Evolutionary conservation across 1,139 yeast species (phyloP).

Genomic region (Magnusiomyces suaveolens): DNA sequence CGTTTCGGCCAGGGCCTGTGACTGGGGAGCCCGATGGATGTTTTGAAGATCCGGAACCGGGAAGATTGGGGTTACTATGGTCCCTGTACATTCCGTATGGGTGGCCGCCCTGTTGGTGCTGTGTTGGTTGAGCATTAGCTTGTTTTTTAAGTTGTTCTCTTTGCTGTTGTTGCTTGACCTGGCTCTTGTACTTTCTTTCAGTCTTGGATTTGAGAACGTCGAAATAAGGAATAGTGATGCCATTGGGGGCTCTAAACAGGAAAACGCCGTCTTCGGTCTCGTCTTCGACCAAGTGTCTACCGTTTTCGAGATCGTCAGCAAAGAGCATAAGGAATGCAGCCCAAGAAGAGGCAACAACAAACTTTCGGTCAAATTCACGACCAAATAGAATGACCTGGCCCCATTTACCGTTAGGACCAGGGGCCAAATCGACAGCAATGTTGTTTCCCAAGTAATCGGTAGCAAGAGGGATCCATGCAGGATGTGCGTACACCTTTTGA

Average conservation of each 20-base stretch:
- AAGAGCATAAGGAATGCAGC: conserved; percentile 71
- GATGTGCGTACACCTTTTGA: conserved; percentile 69
- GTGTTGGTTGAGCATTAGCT: not conserved
- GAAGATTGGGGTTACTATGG: conserved; percentile 4
- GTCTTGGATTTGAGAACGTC: conserved; percentile 48
- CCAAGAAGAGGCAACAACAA: conserved; percentile 69
- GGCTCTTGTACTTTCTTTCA: conserved; percentile 24
- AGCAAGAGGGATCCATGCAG: conserved; percentile 82
- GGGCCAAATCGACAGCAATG: conserved; percentile 80
- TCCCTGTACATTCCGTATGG: conserved; percentile 1
- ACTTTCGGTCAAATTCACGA: conserved; percentile 79
- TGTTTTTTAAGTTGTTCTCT: not conserved
- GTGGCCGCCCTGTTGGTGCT: conserved; percentile 37
- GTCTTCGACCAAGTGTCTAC: conserved; percentile 58
- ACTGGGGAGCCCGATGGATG: not conserved
- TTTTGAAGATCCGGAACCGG: conserved; percentile 5
- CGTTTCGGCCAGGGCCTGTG: conserved; percentile 12
- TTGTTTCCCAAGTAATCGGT: conserved; percentile 87
- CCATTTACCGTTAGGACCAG: conserved; percentile 61
- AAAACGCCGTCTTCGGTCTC: conserved; percentile 59
- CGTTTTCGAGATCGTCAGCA: conserved; percentile 75
- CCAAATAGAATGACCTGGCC: conserved; percentile 92
- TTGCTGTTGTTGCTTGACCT: conserved; percentile 4
- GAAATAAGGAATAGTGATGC: conserved; percentile 44
- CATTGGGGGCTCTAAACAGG: conserved; percentile 48